Evolutionary conservation across 2,329 filamentous ascomycete species (phyloP).

Genomic region (Ophiostoma ulmi): DNA sequence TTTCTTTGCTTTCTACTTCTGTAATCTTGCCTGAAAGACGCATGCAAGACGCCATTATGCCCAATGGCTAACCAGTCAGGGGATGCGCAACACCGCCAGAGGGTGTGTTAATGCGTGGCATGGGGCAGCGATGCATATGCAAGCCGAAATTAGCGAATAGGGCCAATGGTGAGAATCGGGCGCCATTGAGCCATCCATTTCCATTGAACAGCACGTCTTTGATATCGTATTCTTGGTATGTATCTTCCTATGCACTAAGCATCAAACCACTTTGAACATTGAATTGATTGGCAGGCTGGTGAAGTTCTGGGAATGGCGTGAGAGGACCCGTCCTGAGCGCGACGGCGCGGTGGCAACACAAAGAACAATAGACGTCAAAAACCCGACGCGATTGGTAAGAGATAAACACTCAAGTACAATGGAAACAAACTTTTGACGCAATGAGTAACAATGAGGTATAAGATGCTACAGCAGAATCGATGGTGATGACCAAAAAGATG

Average conservation of each 20-base stretch:
- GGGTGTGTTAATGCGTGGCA: conserved; percentile 9
- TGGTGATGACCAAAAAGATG: background rate
- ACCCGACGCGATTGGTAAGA: background rate
- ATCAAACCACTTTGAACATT: background rate
- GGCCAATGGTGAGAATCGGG: background rate
- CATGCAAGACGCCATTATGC: background rate
- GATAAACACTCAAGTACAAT: background rate
- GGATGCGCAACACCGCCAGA: background rate
- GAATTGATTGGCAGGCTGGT: background rate
- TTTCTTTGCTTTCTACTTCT: background rate
- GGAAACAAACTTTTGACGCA: background rate
- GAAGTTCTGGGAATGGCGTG: background rate
- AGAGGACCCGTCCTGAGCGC: background rate
- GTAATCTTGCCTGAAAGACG: background rate
- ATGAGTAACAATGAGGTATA: background rate
- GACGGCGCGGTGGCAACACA: background rate
- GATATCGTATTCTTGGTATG: background rate
- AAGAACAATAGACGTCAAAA: background rate
- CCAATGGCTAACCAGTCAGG: background rate
- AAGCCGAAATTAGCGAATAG: conserved; percentile 7
- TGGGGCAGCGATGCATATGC: conserved; percentile 25
- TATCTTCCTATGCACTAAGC: no score
- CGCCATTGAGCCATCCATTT: background rate
- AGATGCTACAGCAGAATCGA: background rate
- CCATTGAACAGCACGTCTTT: background rate